Base-by-base conservation (phyloP, 2,329 filamentous ascomycete species). In the Neofusicoccum sp. region DNA sequence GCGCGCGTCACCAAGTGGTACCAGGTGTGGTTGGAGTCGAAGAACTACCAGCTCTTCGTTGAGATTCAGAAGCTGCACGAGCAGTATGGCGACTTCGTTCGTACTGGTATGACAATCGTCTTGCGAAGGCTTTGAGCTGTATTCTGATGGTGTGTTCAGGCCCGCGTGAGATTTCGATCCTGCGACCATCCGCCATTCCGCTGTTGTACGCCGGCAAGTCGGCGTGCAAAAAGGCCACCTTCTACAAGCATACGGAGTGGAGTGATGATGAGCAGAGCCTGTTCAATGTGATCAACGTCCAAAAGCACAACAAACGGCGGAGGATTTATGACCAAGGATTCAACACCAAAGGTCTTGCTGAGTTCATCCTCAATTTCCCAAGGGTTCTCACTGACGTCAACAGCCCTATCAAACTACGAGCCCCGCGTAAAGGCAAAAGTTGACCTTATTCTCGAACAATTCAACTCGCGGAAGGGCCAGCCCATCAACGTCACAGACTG, bases 291-390 rank as follows among this genome's bases (percentile, higher is more conserved):
- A 70, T 61, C 51, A 65, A 26, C 65, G 69, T 8, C 28, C 33
- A 61, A 6, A 57, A 44, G 2, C 72, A 75, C 61, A 66, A 63
- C 31, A 63, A 67, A n/a, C 65, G 70, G 28, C 67, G 73, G 11
- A 70, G 68, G 57, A 53, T 65, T 11, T 75, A 69, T 69, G 71
- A 73, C 28, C 68, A 65, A 31, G 71, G 68, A 3, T 72, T 75
- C 54, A 74, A 65, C 47, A 63, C 68, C 2, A 73, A 64, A 43
- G 51, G 61, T 58, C 4, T 28, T 41, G 1, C 6, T 31, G 16
- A 36, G 7, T 9, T 20, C 2, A 11, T n/a, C 36, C 0, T 40
- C 7, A 24, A 14, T 12, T 6, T 5, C 26, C 14, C 7, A 3
- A 12, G n/a, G 8, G 16, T 31, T 38, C 11, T 30, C 8, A 4